phyloP scores from a whole-genome alignment of 495 filamentous ascomycete species.

The Daldinia loculata region DNA sequence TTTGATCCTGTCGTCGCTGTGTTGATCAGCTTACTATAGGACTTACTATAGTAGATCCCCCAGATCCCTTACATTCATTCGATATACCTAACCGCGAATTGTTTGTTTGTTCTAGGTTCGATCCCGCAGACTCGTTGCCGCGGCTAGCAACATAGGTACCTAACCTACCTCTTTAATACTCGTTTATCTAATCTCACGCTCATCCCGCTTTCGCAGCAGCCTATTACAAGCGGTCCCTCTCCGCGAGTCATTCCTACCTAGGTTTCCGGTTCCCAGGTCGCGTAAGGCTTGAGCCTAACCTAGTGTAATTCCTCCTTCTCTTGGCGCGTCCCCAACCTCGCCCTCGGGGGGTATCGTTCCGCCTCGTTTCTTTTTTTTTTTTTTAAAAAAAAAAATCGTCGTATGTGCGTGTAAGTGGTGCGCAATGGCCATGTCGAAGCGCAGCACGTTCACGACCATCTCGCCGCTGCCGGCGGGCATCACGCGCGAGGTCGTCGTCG shows the following conservation, averaged over 20 bases:
- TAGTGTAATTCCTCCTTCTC: background rate
- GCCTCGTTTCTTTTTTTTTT: background rate
- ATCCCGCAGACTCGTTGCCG: no score
- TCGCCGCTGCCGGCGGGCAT: conserved; percentile 75
- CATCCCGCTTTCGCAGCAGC: background rate
- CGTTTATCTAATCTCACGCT: conserved; percentile 20
- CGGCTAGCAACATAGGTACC: background rate
- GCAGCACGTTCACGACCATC: conserved; percentile 70
- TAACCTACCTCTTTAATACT: conserved; percentile 1
- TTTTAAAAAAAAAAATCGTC: background rate
- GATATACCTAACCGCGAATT: no score
- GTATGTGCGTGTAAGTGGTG: background rate
- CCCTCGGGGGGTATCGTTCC: background rate
- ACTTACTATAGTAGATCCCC: no score
- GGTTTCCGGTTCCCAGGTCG: background rate
- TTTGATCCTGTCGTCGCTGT: background rate
- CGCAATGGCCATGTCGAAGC: conserved; percentile 58
- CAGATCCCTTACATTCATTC: no score
- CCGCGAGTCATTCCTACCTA: conserved; percentile 21
- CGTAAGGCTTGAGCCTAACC: background rate
- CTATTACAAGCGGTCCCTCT: conserved; percentile 8
- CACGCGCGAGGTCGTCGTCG: conserved; percentile 70
- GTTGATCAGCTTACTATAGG: background rate
- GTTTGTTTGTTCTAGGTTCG: no score
- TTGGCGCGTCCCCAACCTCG: conserved; percentile 7